Evolutionary conservation across 2,329 filamentous ascomycete species (phyloP), one percentile per base, ranked within the genome.

Genomic region (Apiospora rasikravindrae): DNA sequence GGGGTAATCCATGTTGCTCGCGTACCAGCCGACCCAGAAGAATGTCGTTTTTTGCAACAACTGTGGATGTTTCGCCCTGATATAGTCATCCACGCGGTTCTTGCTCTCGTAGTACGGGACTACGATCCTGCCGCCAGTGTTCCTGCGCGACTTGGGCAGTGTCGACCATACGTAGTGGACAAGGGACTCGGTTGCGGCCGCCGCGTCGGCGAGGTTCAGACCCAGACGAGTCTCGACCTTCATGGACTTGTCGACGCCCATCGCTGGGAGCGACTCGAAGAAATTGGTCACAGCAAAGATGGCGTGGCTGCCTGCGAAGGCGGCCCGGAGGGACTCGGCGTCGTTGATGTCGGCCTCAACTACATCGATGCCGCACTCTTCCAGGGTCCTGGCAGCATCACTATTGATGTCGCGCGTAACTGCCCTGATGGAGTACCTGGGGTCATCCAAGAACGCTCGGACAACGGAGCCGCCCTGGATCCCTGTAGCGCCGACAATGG

Each of bases 261-360:
- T 53, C 22, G 67, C 29, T 24, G 61, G 53, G 29, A 73, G 49
- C 19, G 37, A 44, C 14, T 69, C 68, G 47, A 45, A 73, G 44
- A 68, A 73, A 24, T 74, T 61, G 14, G 75, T 77, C 42, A 76
- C 76, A 45, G 75, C 72, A 57, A 77, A 77, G 69, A 77, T 76
- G n/a, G 75, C 74, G 44, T 75, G 72, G 7, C 67, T 73, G 19
- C 74, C 75, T 7, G 70, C 61, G 42, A 77, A 77, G 10, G 76
- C 75, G 19, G 51, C 70, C 6, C 44, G 47, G 6, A 77, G 71
- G 1, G 74, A 73, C 1, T 42, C 61, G 6, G 22, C 16, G 44
- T 76, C 74, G 6, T 47, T 61, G 1, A 76, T 68, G 24, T 77
- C 74, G 16, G 73, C 76, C 45, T 71, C 67, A 14, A 74, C 69